These are phyloP conservation scores for Pezicula radicicola DNA, from an alignment of 2,329 filamentous ascomycete genomes.

Conservation along the genomic window DNA sequence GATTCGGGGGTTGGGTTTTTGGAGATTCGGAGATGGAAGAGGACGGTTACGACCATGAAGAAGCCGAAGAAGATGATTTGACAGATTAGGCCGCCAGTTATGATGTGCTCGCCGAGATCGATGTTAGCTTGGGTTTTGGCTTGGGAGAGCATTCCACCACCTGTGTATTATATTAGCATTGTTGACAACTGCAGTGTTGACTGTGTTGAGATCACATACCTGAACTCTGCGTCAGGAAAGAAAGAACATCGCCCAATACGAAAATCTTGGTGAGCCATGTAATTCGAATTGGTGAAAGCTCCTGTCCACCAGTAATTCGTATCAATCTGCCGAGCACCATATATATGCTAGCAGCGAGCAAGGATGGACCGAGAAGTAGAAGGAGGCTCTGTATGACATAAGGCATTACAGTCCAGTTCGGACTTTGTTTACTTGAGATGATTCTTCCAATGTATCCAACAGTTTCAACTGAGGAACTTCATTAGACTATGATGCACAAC, in stretches of 20 bases:
- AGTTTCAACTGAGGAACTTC: slow-evolving; percentile 31
- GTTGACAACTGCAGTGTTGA: not conserved
- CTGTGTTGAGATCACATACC: slow-evolving; percentile 5
- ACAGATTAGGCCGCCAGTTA: slow-evolving; percentile 44
- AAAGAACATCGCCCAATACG: slow-evolving; percentile 41
- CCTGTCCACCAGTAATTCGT: slow-evolving; percentile 32
- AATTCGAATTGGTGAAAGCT: slow-evolving; percentile 35
- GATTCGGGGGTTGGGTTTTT: slow-evolving; percentile 20
- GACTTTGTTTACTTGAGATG: slow-evolving; percentile 17
- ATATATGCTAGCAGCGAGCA: slow-evolving; percentile 38
- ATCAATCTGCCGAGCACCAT: slow-evolving; percentile 38
- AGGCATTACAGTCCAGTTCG: slow-evolving; percentile 21
- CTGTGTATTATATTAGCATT: slow-evolving; percentile 4
- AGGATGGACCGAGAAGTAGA: slow-evolving; percentile 33
- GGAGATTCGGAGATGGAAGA: slow-evolving; percentile 40
- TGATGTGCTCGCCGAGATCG: slow-evolving; percentile 36
- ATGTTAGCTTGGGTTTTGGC: slow-evolving; percentile 13
- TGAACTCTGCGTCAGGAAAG: slow-evolving; percentile 37
- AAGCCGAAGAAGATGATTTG: slow-evolving; percentile 49
- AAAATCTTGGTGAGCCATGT: slow-evolving; percentile 44
- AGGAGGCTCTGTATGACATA: slow-evolving; percentile 34
- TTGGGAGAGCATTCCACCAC: slow-evolving; percentile 25
- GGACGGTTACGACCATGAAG: slow-evolving; percentile 40
- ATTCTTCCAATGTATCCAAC: slow-evolving; percentile 32
- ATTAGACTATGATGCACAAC: not conserved